Percentiles rank a stretch among this genome's conserved stretches.
These are phyloP conservation scores for Thielaviopsis populi DNA, from an alignment of 2,329 filamentous ascomycete species.

Conservation along the genomic window DNA sequence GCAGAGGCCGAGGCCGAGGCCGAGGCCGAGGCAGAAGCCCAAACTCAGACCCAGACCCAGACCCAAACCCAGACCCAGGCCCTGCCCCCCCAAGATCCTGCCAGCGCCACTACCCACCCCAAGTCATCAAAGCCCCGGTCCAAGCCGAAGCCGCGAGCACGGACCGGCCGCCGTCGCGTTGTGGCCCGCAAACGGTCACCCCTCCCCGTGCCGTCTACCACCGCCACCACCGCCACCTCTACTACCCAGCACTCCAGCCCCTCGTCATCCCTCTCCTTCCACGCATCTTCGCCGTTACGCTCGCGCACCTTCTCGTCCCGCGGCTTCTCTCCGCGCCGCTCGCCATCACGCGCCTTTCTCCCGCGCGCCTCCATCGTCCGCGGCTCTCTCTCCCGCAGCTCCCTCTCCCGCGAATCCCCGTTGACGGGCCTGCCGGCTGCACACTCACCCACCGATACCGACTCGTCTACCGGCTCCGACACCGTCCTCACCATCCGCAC, in stretches of 20 bases:
- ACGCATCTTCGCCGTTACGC: neutral
- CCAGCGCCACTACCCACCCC: neutral
- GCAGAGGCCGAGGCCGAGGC: neutral
- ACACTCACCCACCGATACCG: neutral
- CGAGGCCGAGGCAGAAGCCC: neutral
- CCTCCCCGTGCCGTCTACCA: neutral
- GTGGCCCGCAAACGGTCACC: neutral
- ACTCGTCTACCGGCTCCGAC: neutral
- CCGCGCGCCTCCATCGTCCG: neutral
- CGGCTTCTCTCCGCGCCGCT: neutral
- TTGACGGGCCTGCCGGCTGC: neutral
- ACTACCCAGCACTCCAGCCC: neutral
- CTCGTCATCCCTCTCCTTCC: neutral
- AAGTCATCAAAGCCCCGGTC: neutral
- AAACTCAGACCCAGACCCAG: no score
- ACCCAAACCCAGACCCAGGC: neutral
- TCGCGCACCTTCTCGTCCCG: neutral
- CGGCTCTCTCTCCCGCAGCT: neutral
- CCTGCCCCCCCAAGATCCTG: neutral
- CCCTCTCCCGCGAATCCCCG: neutral
- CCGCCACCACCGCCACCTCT: neutral
- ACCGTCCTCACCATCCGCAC: constrained; percentile 1
- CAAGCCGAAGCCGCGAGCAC: neutral
- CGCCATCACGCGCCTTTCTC: neutral
- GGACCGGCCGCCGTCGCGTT: neutral